Conservation (phyloP, 2,329 filamentous ascomycete genomes). For the Lecanosticta acicola region DNA sequence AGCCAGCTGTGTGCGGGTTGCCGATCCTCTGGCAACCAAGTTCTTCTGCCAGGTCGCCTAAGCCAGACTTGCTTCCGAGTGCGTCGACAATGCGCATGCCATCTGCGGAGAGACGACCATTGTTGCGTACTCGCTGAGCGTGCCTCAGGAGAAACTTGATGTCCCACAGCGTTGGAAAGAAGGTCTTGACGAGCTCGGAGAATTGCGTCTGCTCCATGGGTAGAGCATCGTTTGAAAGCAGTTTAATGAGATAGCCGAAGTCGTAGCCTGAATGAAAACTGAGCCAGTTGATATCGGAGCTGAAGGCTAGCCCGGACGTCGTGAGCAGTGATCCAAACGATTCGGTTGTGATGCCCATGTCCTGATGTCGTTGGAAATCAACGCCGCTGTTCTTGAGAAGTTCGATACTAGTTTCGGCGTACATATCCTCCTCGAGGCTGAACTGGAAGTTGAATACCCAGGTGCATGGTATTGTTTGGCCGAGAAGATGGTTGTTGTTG, state of each 20-base stretch:
- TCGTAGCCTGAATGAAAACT: slow-evolving; percentile 98
- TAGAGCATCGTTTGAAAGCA: slow-evolving; percentile 74
- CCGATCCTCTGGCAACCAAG: slow-evolving; percentile 86
- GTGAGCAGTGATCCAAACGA: slow-evolving; percentile 87
- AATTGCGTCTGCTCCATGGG: slow-evolving; percentile 89
- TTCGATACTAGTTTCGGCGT: slow-evolving; percentile 88
- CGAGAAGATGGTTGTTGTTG: slow-evolving; percentile 38
- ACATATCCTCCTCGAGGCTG: slow-evolving; percentile 93
- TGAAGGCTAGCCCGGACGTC: slow-evolving; percentile 82
- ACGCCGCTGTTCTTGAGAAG: slow-evolving; percentile 88
- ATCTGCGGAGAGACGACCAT: slow-evolving; percentile 49
- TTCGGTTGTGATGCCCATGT: slow-evolving; percentile 82
- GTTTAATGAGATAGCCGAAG: slow-evolving; percentile 94
- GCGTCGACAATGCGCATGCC: slow-evolving; percentile 72
- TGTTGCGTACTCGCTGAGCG: slow-evolving; percentile 52
- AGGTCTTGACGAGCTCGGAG: slow-evolving; percentile 79
- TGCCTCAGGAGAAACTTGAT: slow-evolving; percentile 97
- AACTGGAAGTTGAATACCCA: slow-evolving; percentile 99
- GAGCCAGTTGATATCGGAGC: slow-evolving; percentile 88
- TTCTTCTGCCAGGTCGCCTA: slow-evolving; percentile 90
- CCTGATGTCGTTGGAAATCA: slow-evolving; percentile 76
- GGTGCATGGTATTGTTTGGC: slow-evolving; percentile 65
- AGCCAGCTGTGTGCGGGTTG: slow-evolving; percentile 84
- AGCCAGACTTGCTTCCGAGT: slow-evolving; percentile 81
- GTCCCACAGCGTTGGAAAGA: slow-evolving; percentile 90